Evolutionary conservation across 1,284 basidiomycete genomes (phyloP), one percentile per base, ranked within the genome.

Genomic region (Phylloporus sp.): DNA sequence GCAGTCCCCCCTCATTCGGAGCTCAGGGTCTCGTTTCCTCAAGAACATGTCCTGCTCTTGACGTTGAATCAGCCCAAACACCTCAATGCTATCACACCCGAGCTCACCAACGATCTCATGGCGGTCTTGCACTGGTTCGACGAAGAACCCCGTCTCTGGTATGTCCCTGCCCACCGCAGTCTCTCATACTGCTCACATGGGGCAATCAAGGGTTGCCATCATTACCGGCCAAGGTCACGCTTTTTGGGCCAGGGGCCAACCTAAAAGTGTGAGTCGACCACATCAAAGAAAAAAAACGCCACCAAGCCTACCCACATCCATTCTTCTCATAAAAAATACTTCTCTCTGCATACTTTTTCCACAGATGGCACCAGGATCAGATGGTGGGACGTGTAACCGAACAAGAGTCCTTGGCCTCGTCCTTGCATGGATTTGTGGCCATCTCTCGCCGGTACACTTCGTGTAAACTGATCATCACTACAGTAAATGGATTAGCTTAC

Each of bases 181-280:
- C 29, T 20, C 31, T 0, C 24, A 24, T 28, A 26, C 34, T 39
- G 55, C 57, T 31, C 47, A 55, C 46, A 20, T 17, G n/a, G 39
- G 17, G 31, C 44, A n/a, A 49, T 34, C 52, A 62, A 92, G 91
- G 92, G 89, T 91, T 15, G 85, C 83, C 46, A 82, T 96, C 70
- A 72, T 96, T 49, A 94, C 93, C 32, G 94, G 93, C 18, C 84
- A 85, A 63, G 92, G 91, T 6, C 85, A 88, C 50, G 77, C 86
- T 0, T 96, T 95, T 77, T 95, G 93, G 69, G 92, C 93, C n/a
- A 3, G 93, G 93, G 7, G 89, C 91, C 57, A 92, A 94, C 74
- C 80, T 94, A 49, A 88, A 87, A 77, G 86, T 84, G 89, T 91
- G 72, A 66, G 86, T 80, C 11, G 20, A 46, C 6, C 7, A 10